phyloP scores from a whole-genome alignment of 495 filamentous ascomycete genomes.

The Penicillium manginii region DNA sequence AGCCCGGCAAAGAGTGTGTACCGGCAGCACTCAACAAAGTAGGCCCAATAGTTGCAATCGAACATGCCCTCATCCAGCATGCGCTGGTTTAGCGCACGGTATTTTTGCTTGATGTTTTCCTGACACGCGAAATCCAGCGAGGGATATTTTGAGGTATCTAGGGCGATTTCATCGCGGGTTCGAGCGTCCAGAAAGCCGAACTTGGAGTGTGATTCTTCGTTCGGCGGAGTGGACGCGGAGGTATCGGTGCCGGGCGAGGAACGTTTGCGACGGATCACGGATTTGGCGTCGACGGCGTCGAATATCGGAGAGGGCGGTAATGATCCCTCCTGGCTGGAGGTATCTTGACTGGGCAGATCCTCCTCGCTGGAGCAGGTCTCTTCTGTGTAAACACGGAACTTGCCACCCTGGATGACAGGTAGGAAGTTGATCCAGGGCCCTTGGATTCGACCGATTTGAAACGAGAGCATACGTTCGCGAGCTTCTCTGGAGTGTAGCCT shows the following conservation, averaged over 20 bases:
- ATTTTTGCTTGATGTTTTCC: slow-evolving; percentile 76
- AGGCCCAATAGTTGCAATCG: slow-evolving; percentile 82
- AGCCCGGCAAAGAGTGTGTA: slow-evolving; percentile 72
- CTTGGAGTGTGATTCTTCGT: slow-evolving; percentile 35
- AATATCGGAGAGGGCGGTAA: slow-evolving; percentile 66
- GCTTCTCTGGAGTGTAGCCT: slow-evolving; percentile 87
- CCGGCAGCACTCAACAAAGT: slow-evolving; percentile 74
- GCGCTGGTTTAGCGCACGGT: slow-evolving; percentile 71
- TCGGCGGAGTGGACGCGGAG: slow-evolving; percentile 36
- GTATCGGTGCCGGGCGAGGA: slow-evolving; percentile 38
- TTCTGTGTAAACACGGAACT: slow-evolving; percentile 64
- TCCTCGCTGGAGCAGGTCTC: slow-evolving; percentile 42
- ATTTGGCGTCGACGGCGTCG: slow-evolving; percentile 52
- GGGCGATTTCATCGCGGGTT: slow-evolving; percentile 73
- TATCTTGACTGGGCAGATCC: slow-evolving; percentile 27
- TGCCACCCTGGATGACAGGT: slow-evolving; percentile 91
- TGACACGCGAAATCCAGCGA: slow-evolving; percentile 76
- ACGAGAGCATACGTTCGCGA: slow-evolving; percentile 73
- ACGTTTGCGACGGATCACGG: slow-evolving; percentile 37
- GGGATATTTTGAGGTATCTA: slow-evolving; percentile 83
- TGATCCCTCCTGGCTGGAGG: slow-evolving; percentile 37
- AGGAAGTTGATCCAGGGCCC: slow-evolving; percentile 87
- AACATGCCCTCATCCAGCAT: slow-evolving; percentile 78
- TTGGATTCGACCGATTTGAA: slow-evolving; percentile 82
- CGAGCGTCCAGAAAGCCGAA: slow-evolving; percentile 72